Evolutionary conservation across 345 rosid species (phyloP).

Genomic region (Anacardium occidentale): DNA sequence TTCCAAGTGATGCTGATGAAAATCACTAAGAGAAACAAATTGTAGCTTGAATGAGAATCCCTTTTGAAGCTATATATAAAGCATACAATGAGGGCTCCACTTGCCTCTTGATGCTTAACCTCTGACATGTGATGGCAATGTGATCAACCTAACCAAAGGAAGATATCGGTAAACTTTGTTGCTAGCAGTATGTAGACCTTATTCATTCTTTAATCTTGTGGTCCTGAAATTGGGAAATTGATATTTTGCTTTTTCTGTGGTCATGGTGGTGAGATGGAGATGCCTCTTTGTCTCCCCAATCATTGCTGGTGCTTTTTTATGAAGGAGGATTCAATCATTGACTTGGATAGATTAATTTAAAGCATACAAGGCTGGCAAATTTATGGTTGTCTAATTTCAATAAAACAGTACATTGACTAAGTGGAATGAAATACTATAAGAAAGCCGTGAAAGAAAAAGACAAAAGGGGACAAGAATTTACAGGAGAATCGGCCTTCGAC

Average conservation of each 20-base stretch:
- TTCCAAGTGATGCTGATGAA: background rate
- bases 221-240: slow-evolving; percentile 15
- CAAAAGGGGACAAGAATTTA: slow-evolving; percentile 18
- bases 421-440: background rate
- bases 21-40: slow-evolving; percentile 2
- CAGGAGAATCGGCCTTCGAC: slow-evolving; percentile 8
- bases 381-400: slow-evolving; percentile 21
- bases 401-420: slow-evolving; percentile 15
- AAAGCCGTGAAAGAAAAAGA: background rate
- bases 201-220: slow-evolving; percentile 18
- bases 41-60: slow-evolving; percentile 9
- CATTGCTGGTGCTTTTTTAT: slow-evolving; percentile 22
- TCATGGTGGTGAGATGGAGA: background rate
- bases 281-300: slow-evolving; percentile 33
- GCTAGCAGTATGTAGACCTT: slow-evolving; percentile 28
- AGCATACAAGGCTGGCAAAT: slow-evolving; percentile 48
- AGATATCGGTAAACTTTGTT: slow-evolving; percentile 31
- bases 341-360: slow-evolving; percentile 19
- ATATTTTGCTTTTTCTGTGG: background rate
- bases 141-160: slow-evolving; percentile 17
- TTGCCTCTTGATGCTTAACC: background rate
- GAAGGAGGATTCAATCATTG: slow-evolving; percentile 22
- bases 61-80: slow-evolving; percentile 18
- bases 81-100: slow-evolving; percentile 12
- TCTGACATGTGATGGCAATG: slow-evolving; percentile 36